Percentiles rank a stretch among this genome's conserved stretches.
Evolutionary conservation across 192 early-diverging fungal genomes (phyloP).

Genomic region (Coemansia sp.): DNA sequence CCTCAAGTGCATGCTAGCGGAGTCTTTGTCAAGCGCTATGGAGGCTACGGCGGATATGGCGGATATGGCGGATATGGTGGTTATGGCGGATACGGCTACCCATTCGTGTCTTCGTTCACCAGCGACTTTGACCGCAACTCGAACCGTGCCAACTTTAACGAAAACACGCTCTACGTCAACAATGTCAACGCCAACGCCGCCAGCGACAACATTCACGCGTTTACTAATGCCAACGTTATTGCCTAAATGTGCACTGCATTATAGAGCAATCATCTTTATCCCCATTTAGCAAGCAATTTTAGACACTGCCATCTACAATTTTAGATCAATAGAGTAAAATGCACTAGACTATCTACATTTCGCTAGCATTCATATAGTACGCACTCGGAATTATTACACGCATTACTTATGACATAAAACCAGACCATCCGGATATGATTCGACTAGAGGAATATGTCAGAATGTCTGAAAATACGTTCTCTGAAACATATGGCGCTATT

Average conservation of each 20-base stretch:
- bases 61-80: background rate
- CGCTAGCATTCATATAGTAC: no score
- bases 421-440: no score
- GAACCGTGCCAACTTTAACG: constrained; percentile 25
- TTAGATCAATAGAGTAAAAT: no score
- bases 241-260: constrained; percentile 55
- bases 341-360: no score
- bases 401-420: no score
- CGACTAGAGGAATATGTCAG: no score
- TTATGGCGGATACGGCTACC: background rate
- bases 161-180: constrained; percentile 25
- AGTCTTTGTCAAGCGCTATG: background rate
- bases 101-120: constrained; percentile 16
- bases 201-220: constrained; percentile 59
- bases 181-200: constrained; percentile 6
- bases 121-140: constrained; percentile 16
- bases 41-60: background rate
- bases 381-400: no score
- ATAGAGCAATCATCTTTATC: no score
- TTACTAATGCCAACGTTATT: constrained; percentile 71
- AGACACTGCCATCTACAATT: no score
- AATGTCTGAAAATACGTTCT: no score
- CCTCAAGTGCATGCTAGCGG: background rate
- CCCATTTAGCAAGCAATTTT: no score
- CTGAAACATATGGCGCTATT: no score